Conservation (phyloP, 2,329 filamentous ascomycete species). For the Arthrinium puccinioides region DNA sequence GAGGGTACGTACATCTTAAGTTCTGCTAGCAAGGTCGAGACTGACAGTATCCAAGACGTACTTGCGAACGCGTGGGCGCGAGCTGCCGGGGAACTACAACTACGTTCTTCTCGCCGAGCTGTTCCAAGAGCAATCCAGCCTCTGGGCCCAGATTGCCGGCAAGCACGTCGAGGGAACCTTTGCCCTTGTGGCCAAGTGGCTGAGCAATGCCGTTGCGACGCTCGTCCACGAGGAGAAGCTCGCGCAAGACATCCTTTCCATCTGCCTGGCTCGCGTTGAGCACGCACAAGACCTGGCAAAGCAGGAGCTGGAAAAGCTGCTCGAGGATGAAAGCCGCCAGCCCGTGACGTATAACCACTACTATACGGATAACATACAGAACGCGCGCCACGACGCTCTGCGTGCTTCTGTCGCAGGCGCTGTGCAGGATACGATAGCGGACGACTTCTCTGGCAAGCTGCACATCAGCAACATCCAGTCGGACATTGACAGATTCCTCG, state of each 20-base stretch:
- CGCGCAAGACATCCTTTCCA: neutral
- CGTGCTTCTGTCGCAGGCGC: conserved; percentile 5
- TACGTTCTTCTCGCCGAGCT: conserved; percentile 25
- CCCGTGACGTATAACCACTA: conserved; percentile 24
- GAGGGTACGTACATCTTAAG: neutral
- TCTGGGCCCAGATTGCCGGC: conserved; percentile 15
- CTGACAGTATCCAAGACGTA: conserved; percentile 7
- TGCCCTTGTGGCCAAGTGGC: neutral
- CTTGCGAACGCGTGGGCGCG: conserved; percentile 14
- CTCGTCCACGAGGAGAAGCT: neutral
- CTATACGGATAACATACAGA: conserved; percentile 18
- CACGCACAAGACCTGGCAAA: neutral
- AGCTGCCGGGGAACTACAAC: conserved; percentile 26
- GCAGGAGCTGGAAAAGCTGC: conserved; percentile 13
- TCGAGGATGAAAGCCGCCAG: conserved; percentile 13
- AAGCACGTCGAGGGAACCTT: neutral
- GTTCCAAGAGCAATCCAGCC: conserved; percentile 21
- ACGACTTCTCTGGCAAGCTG: conserved; percentile 9
- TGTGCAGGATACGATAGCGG: conserved; percentile 2
- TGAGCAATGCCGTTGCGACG: neutral
- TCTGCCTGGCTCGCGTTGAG: neutral
- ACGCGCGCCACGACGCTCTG: conserved; percentile 9
- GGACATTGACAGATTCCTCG: neutral
- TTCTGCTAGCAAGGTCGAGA: too few relatives aligned
- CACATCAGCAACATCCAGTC: conserved; percentile 7